Evolutionary conservation across 495 filamentous ascomycete genomes (phyloP), one percentile per base, ranked within the genome.

Genomic region (Penicillium robsamsonii): DNA sequence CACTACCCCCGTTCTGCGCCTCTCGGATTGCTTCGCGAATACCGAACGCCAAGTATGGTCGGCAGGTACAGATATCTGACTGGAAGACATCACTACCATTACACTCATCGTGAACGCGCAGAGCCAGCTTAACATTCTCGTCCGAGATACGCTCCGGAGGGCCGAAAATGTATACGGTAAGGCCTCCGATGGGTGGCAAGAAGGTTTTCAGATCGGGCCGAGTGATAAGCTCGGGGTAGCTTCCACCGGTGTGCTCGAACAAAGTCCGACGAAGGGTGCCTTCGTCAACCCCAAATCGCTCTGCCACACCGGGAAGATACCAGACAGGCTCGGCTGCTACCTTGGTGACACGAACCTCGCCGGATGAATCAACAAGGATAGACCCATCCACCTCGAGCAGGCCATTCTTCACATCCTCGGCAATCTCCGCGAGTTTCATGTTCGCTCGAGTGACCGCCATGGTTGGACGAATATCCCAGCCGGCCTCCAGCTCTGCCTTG

Each of bases 1-100:
- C 94, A 63, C 87, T 92, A 40, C 94, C 94, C 46, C 94, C 94
- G 48, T 87, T 89, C 76, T 97, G 94, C 12, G 94, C 94, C 74
- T 97, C 91, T 62, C 92, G 93, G 57, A 98, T 93, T 7, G 94
- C 94, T 73, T 98, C 94, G 62, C 92, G 90, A 53, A 98, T 92
- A 31, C 94, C 94, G 67, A 94, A 98, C 60, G 96, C 94, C 54
- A 98, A 84, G 66, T 98, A 98, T 31, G 94, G 94, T 42, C 94
- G 85, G 73, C 94, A 97, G 27, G 94, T 98, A 75, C 94, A 98
- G 70, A 98, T 98, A 72, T 98, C 94, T 33, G 91, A 96, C 56
- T 96, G 92, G 72, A 98, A 98, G 51, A 98, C 94, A 79, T 98
- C 94, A 71, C 88, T 92, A 53, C 94, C 93, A 70, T 97, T 97